A percentile compares a stretch with the other conserved stretches of the same genome.
Conservation (phyloP, 2,329 filamentous ascomycete genomes). For the Sclerotinia glacialis region DNA sequence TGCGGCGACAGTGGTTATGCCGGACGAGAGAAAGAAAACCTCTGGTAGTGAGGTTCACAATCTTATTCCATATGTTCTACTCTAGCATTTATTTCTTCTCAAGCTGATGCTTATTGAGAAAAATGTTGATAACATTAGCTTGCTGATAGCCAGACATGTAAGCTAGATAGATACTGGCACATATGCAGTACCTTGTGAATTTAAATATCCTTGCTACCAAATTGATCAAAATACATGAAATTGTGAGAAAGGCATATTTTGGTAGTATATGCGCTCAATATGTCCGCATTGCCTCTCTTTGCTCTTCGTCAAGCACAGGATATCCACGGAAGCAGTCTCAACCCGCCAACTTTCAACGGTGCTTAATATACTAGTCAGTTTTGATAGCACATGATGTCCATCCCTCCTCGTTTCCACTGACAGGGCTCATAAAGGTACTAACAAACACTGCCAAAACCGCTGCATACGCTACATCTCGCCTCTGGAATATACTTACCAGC, state of each 20-base stretch:
- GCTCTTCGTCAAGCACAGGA: too few species aligned
- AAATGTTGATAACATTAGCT: neutral
- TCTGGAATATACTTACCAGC: neutral
- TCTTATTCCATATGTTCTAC: slow-evolving; percentile 2
- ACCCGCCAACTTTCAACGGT: too few species aligned
- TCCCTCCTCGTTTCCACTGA: neutral
- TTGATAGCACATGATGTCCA: too few species aligned
- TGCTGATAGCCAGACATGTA: neutral
- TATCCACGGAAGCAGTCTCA: too few species aligned
- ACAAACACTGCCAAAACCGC: neutral
- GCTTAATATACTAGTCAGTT: too few species aligned
- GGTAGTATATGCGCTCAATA: too few species aligned
- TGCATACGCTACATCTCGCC: neutral
- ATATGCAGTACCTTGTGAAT: slow-evolving; percentile 16
- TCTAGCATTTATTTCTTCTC: neutral
- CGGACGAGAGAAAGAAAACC: neutral
- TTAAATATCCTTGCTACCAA: slow-evolving; percentile 3
- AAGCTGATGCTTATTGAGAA: neutral
- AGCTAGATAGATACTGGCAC: slow-evolving; percentile 11
- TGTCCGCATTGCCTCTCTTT: too few species aligned
- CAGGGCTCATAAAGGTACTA: neutral
- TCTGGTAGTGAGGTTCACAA: slow-evolving; percentile 12
- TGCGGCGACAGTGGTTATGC: neutral
- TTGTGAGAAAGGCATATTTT: neutral
- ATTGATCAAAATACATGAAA: neutral